A percentile compares a stretch with the other conserved stretches of the same genome.
These are phyloP conservation scores for Piloderma croceum DNA, from an alignment of 768 basidiomycete species.

Conservation along the genomic window DNA sequence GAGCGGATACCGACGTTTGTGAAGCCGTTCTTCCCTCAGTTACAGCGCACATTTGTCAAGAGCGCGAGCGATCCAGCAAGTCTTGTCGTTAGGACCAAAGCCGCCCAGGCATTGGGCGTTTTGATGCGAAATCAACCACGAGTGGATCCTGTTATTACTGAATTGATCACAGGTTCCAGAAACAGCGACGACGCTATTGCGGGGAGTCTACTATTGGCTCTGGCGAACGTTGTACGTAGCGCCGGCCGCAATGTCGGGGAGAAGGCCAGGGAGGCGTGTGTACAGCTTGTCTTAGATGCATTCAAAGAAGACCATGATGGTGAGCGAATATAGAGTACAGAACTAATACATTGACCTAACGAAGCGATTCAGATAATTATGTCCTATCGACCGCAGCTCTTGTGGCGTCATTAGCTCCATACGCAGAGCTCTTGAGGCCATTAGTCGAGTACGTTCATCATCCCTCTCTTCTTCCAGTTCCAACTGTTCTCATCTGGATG, in stretches of 20 bases:
- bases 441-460: constrained; percentile 59
- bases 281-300: constrained; percentile 73
- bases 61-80: constrained; percentile 78
- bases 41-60: constrained; percentile 96
- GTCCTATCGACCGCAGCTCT: constrained; percentile 57
- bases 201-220: constrained; percentile 67
- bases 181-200: constrained; percentile 60
- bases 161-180: constrained; percentile 61
- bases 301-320: constrained; percentile 72
- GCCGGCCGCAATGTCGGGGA: constrained; percentile 74
- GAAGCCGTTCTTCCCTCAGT: constrained; percentile 96
- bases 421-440: constrained; percentile 57
- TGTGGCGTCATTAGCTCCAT: constrained; percentile 56
- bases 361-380: constrained; percentile 53
- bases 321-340: constrained; percentile 20
- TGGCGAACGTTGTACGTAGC: constrained; percentile 68
- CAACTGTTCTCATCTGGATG: too few relatives aligned
- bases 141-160: constrained; percentile 91
- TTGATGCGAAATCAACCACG: constrained; percentile 88
- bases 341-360: not conserved
- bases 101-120: constrained; percentile 79
- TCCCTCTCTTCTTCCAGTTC: constrained; percentile 1
- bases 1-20: constrained; percentile 83
- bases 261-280: constrained; percentile 62
- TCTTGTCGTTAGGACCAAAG: constrained; percentile 70